phyloP scores from a whole-genome alignment of 192 early-diverging fungal genomes.

The Backusella tarrabulga region DNA sequence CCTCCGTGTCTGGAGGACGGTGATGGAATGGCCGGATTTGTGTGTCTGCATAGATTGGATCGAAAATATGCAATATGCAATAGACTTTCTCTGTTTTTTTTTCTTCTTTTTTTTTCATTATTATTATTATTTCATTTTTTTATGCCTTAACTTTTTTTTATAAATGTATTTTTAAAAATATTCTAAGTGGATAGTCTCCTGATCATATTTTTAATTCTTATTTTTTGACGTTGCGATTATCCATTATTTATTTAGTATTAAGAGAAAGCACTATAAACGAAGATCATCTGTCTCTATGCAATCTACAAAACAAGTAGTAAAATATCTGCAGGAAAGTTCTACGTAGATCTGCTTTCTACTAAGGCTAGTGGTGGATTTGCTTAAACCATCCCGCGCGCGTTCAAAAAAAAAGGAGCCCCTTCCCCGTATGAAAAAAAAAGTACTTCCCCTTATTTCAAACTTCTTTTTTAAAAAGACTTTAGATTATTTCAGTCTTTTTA shows the following conservation, averaged over 20 bases:
- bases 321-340: conserved; percentile 14
- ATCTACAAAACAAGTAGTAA: conserved; percentile 8
- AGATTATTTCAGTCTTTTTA: conserved; percentile 7
- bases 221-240: background rate
- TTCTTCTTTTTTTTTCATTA: background rate
- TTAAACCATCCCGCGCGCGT: background rate
- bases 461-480: conserved; percentile 4
- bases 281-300: conserved; percentile 5
- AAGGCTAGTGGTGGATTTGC: background rate
- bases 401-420: conserved; percentile 3
- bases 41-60: conserved; percentile 14
- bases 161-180: background rate
- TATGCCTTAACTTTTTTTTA: background rate
- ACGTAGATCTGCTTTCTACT: conserved; percentile 1
- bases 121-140: background rate
- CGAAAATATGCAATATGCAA: conserved; percentile 16
- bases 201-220: background rate
- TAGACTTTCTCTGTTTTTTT: background rate
- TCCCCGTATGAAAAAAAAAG: background rate
- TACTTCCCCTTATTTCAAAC: background rate
- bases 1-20: conserved; percentile 11
- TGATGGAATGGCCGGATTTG: conserved; percentile 21
- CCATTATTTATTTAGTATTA: background rate
- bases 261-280: background rate
- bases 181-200: background rate